Evolutionary conservation across 768 basidiomycete species (phyloP), one percentile per base, ranked within the genome.

Genomic region (Boletus rubescentipes): DNA sequence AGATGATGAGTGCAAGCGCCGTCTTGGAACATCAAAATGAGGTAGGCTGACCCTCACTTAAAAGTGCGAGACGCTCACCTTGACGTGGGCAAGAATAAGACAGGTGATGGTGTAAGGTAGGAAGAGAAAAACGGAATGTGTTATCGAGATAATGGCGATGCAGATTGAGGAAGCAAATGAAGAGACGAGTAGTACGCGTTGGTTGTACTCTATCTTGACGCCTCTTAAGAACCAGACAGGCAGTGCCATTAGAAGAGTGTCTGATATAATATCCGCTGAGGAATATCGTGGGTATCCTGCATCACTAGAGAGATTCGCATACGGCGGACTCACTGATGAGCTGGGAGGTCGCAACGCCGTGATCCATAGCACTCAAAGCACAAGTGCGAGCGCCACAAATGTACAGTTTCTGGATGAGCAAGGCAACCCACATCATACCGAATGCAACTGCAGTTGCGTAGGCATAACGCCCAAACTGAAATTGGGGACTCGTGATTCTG

Each of bases 181-280:
- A 15, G 56, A 55, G 26, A 50, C 11, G 34, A 61, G 21, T 34
- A 50, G 32, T 41, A 52, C 34, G 14, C 44, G 52, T 20, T 37
- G 46, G 11, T 9, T 10, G 21, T 38, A 23, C 5, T 37, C 32
- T 14, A 65, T 41, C 38, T 49, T 54, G 20, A 42, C 34, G 9
- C 51, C 44, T 35, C 40, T 43, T 46, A 51, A 48, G 20, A 46
- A 32, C 4, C 21, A 37, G 23, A 59, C 29, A 4, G 55, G 54
- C 1, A 63, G 23, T 1, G 23, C 23, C 15, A 63, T 16, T 34
- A 62, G 40, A 30, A 49, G 26, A 11, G 15, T 5, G 35, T 62
- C 51, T 30, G 54, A 60, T 18, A 60, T 18, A 23, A 47, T 15
- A 35, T 63, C 58, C 40, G 49, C 62, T 63, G 37, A 21, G 8